These are phyloP conservation scores for Typha latifolia DNA, from an alignment of 176 grass and related monocot genomes.

Conservation along the genomic window DNA sequence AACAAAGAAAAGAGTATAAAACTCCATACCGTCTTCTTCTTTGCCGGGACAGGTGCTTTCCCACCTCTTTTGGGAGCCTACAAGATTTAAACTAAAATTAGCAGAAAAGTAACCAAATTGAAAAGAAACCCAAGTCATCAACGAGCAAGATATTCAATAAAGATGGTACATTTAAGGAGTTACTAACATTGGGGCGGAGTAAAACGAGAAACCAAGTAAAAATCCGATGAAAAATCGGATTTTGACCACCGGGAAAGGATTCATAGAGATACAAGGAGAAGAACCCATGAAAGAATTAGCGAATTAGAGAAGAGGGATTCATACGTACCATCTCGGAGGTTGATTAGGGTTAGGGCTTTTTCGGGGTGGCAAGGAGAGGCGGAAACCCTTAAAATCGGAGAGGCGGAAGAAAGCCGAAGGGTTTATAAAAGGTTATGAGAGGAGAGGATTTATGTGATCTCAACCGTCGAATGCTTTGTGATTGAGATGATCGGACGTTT, in stretches of 20 bases:
- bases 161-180: too few species aligned
- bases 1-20: neutral
- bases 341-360: neutral
- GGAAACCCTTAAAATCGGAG: neutral
- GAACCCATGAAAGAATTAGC: too few species aligned
- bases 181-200: too few species aligned
- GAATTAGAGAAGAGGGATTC: neutral
- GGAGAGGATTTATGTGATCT: neutral
- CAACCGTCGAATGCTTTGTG: neutral
- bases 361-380: neutral
- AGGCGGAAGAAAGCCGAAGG: neutral
- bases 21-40: constrained; percentile 39
- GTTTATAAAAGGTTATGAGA: neutral
- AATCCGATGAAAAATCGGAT: neutral
- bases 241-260: neutral
- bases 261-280: neutral
- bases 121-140: too few species aligned
- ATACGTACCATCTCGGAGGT: neutral
- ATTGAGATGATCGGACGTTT: too few species aligned
- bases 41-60: constrained; percentile 41
- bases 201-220: neutral
- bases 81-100: too few species aligned
- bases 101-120: too few species aligned
- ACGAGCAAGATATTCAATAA: too few species aligned
- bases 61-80: constrained; percentile 62